Evolutionary conservation across 345 rosid genomes (phyloP), one percentile per base, ranked within the genome.

Genomic region (Salix caprea): DNA sequence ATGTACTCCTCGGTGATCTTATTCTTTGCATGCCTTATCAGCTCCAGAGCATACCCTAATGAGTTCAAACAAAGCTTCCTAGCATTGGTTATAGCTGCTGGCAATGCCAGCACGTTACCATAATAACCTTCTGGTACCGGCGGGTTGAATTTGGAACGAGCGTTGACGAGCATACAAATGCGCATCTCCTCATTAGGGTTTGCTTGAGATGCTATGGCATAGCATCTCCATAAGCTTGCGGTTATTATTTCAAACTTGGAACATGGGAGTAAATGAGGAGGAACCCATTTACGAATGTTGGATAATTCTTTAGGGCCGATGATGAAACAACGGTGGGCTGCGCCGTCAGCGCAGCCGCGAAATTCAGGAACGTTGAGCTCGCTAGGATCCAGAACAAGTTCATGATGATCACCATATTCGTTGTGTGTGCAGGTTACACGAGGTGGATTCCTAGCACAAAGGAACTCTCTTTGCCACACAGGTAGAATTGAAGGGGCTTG

Each of bases 51-150:
- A 69, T 78, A 87, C 28, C 77, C 83, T 1, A 89, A 18, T 0
- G 89, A 78, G 15, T 70, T 79, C 12, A 24, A 52, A 0, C 40
- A 6, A 3, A 87, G 65, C 14, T 78, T 70, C 6, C 30, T 76
- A 1, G 77, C 86, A 0, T 71, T 82, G 10, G 87, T 46, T n/a
- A 80, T 69, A n/a, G 87, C 83, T 0, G 74, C 79, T 0, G 87
- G 78, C 13, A 66, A 77, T 21, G 78, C 81, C 23, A 81, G 70
- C n/a, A 76, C 85, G 69, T 86, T 87, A 2, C 91, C 90, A 30
- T 87, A 85, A 36, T 84, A 89, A 6, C 88, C 89, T 0, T 12
- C 18, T 0, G 69, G 67, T 21, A 78, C 9, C 0, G 50, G 71
- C 60, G 71, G 70, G 44, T 39, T 26, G n/a, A 56, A 30, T 24